Conservation (phyloP, 257 asterid genomes). For the Fraxinus pennsylvanica region DNA sequence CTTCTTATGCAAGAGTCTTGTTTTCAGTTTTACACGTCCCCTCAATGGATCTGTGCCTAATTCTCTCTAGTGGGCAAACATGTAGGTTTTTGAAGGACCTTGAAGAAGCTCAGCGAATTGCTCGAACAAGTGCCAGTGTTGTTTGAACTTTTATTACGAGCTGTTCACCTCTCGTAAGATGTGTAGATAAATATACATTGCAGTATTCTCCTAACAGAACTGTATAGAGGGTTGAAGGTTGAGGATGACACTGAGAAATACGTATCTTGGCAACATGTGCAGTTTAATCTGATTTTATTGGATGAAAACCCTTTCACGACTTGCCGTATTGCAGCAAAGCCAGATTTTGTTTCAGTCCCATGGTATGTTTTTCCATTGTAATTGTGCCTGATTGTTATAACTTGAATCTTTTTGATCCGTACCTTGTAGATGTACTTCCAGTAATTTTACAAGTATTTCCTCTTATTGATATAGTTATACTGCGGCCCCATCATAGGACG, state of each 20-base stretch:
- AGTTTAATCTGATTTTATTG: slow-evolving; percentile 15
- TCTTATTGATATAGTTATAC: not conserved
- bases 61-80: not conserved
- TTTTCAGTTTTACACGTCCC: not conserved
- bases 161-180: slow-evolving; percentile 12
- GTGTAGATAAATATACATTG: slow-evolving; percentile 26
- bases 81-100: slow-evolving; percentile 85
- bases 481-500: not conserved
- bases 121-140: slow-evolving; percentile 61
- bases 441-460: not conserved
- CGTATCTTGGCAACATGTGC: slow-evolving; percentile 5
- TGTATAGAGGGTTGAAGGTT: slow-evolving; percentile 27
- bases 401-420: not conserved
- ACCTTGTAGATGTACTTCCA: not conserved
- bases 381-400: not conserved
- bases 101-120: slow-evolving; percentile 88
- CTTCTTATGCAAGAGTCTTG: slow-evolving; percentile 1
- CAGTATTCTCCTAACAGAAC: slow-evolving; percentile 13
- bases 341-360: not conserved
- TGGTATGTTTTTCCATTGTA: not conserved
- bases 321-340: not conserved
- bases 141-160: slow-evolving; percentile 35
- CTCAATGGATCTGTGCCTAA: slow-evolving; percentile 6
- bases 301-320: not conserved
- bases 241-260: slow-evolving; percentile 13